phyloP scores from a whole-genome alignment of 2,329 filamentous ascomycete species.

The Trichophyton schoenleinii region DNA sequence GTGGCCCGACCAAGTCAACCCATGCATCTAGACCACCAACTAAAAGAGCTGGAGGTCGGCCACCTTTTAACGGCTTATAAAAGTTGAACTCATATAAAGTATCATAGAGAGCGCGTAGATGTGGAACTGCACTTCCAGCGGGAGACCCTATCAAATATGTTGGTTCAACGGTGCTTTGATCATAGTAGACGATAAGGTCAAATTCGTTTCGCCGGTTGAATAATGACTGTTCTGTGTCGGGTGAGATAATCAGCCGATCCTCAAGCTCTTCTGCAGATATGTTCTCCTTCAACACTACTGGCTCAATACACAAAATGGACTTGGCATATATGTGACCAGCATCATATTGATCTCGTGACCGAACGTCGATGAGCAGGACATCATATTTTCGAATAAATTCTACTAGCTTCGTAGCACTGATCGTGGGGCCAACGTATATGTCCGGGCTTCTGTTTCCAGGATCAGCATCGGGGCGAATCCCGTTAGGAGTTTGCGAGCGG shows the following conservation, averaged over 20 bases:
- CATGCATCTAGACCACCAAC: constrained; percentile 76
- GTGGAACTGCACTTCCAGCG: constrained; percentile 36
- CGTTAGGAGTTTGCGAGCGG: constrained; percentile 34
- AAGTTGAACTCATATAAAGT: constrained; percentile 77
- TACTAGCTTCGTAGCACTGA: constrained; percentile 58
- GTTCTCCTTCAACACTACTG: constrained; percentile 57
- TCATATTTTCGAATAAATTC: constrained; percentile 54
- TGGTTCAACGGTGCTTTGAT: constrained; percentile 52
- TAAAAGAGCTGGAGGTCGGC: constrained; percentile 61
- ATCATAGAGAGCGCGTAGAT: constrained; percentile 61
- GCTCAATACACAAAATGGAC: constrained; percentile 81
- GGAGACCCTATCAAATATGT: constrained; percentile 42
- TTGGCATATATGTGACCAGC: constrained; percentile 77
- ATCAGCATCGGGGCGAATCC: constrained; percentile 26
- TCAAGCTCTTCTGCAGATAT: constrained; percentile 52
- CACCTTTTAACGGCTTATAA: constrained; percentile 53
- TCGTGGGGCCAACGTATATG: constrained; percentile 45
- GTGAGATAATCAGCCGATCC: constrained; percentile 37
- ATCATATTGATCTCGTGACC: constrained; percentile 67
- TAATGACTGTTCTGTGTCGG: constrained; percentile 51
- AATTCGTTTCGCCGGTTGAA: constrained; percentile 64
- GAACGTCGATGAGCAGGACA: constrained; percentile 75
- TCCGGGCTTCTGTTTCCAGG: constrained; percentile 34
- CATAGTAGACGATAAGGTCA: constrained; percentile 84
- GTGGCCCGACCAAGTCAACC: constrained; percentile 64